phyloP scores from a whole-genome alignment of 768 basidiomycete species.

The Dioszegia crocea region DNA sequence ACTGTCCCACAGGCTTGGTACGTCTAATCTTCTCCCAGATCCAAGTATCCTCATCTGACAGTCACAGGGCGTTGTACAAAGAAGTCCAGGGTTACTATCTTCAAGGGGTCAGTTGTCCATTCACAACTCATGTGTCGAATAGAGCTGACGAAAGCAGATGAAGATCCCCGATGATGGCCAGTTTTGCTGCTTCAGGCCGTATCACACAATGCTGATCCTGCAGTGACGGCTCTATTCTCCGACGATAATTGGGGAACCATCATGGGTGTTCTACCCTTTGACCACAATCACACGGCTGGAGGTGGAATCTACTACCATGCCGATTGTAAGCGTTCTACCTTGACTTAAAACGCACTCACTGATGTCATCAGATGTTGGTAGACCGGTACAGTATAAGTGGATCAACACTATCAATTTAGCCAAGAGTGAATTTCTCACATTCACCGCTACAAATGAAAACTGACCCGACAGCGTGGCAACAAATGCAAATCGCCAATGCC shows the following conservation, averaged over 20 bases:
- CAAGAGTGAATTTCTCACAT: slow-evolving; percentile 53
- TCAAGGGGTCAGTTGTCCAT: slow-evolving; percentile 23
- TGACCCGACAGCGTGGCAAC: slow-evolving; percentile 59
- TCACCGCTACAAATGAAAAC: neutral
- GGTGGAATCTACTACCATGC: slow-evolving; percentile 70
- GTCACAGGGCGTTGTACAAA: slow-evolving; percentile 50
- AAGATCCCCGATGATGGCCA: slow-evolving; percentile 19
- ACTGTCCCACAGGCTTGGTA: slow-evolving; percentile 67
- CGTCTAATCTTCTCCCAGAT: slow-evolving; percentile 56
- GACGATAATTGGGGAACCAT: slow-evolving; percentile 77
- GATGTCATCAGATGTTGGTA: slow-evolving; percentile 57
- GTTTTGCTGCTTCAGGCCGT: neutral
- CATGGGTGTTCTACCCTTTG: slow-evolving; percentile 58
- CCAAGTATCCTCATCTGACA: slow-evolving; percentile 42
- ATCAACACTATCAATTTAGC: slow-evolving; percentile 52
- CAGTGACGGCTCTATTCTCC: slow-evolving; percentile 43
- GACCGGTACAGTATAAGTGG: slow-evolving; percentile 67
- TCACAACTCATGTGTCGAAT: too few species aligned
- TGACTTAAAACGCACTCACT: neutral
- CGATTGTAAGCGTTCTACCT: slow-evolving; percentile 15
- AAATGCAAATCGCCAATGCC: slow-evolving; percentile 64
- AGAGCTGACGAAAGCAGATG: slow-evolving; percentile 6
- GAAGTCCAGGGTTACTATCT: slow-evolving; percentile 65
- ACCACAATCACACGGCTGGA: slow-evolving; percentile 61
- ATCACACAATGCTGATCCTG: neutral